Evolutionary conservation across 345 rosid genomes (phyloP).

Genomic region (Moricandia arvensis): DNA sequence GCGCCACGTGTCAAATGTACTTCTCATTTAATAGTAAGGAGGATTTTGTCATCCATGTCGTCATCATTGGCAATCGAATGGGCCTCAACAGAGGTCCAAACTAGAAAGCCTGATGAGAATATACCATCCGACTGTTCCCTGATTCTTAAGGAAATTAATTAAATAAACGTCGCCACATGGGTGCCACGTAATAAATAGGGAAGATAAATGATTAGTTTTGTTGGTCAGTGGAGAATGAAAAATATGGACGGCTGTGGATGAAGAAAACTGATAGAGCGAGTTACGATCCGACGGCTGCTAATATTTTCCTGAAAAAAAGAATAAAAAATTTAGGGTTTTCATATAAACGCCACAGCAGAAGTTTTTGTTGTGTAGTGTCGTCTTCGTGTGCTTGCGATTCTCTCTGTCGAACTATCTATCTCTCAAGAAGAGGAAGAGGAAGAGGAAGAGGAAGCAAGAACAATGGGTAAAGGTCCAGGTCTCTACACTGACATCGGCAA

Average conservation of each 20-base stretch:
- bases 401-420: not conserved
- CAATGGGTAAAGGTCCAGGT: slow-evolving; percentile 90
- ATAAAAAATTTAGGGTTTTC: slow-evolving; percentile 24
- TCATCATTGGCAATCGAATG: not conserved
- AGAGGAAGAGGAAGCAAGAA: too few species aligned
- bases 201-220: not conserved
- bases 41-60: too few species aligned
- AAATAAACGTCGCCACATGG: slow-evolving; percentile 14
- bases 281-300: slow-evolving; percentile 26
- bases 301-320: too few species aligned
- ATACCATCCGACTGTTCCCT: not conserved
- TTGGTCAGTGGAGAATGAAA: not conserved
- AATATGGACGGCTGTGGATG: slow-evolving; percentile 23
- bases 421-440: not conserved
- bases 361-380: not conserved
- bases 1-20: too few species aligned
- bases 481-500: slow-evolving; percentile 92
- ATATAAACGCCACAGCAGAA: slow-evolving; percentile 8
- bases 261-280: not conserved
- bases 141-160: not conserved
- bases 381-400: not conserved
- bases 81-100: not conserved
- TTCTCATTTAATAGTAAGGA: too few species aligned
- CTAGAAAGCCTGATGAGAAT: not conserved
- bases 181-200: not conserved